Evolutionary conservation across 495 filamentous ascomycete genomes (phyloP), one percentile per base, ranked within the genome.

Genomic region (Parachaetomium inaequale): DNA sequence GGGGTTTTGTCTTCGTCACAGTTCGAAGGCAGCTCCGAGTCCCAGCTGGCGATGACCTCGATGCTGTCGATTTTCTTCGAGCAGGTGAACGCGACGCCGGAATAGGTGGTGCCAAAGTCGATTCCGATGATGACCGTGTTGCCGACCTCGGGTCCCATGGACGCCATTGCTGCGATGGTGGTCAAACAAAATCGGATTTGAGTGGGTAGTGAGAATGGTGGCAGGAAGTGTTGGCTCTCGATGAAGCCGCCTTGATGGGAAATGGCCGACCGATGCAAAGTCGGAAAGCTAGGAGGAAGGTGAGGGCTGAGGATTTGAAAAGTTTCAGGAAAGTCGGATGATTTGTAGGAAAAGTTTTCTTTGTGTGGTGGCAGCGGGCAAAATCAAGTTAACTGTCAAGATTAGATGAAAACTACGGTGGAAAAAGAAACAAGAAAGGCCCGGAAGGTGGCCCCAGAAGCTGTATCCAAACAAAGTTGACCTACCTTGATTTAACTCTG

Each of bases 1-100:
- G 66, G 64, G 0, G 63, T 55, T 14, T 70, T 70, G 15, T 71
- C 63, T 3, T 56, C 45, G 36, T 69, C 62, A 7, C 47, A 51
- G 32, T 45, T 59, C 0, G 43, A 49, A n/a, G 54, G 63, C n/a
- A 61, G 53, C 4, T 66, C 58, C 0, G 55, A 43, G 7, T 59
- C 38, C 64, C 59, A 66, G 49, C 59, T 66, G 3, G 59, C n/a
- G 23, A 66, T 52, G 11, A 66, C 55, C 32, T 63, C 64, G 19
- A 57, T 59, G 2, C 17, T 14, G 1, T 66, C 64, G 21, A 56
- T 29, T 17, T 56, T 59, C 15, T 59, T 53, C 6, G 55, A 62
- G 29, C 29, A 63, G 10, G 60, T 63, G 19, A 42, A 66, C 2
- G 55, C 64, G 25, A 66, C 59, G 0, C 64, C 55, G 26, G 59